A percentile compares a stretch with the other conserved stretches of the same genome.
These are phyloP conservation scores for Craterostigma plantagineum DNA, from an alignment of 257 asterid genomes.

Conservation along the genomic window DNA sequence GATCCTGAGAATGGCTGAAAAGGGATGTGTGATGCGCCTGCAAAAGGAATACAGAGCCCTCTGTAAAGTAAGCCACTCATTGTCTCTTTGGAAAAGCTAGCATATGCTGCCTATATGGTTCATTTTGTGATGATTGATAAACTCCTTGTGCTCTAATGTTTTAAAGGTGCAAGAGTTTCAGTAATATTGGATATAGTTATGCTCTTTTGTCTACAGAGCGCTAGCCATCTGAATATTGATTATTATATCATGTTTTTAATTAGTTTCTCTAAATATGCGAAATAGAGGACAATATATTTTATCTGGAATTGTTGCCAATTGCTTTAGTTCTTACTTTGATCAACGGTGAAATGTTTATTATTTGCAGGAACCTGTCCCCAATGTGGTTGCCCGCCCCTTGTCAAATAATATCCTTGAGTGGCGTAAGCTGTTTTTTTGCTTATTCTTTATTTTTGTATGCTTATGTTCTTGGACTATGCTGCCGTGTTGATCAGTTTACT, in stretches of 20 bases:
- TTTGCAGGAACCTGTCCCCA: constrained; percentile 86
- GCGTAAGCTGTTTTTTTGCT: constrained; percentile 49
- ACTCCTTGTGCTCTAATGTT: constrained; percentile 3
- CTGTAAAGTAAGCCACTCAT: constrained; percentile 49
- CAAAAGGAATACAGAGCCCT: constrained; percentile 95
- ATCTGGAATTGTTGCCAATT: background rate
- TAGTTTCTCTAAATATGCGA: too few relatives aligned
- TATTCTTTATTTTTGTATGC: constrained; percentile 1
- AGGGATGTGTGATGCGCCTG: constrained; percentile 82
- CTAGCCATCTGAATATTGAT: too few relatives aligned
- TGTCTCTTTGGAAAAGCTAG: constrained; percentile 3
- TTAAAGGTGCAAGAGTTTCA: too few relatives aligned
- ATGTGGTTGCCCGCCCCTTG: constrained; percentile 87
- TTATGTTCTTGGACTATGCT: too few relatives aligned
- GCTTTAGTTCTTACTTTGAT: constrained; percentile 6
- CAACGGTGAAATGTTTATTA: constrained; percentile 2
- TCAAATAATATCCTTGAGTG: constrained; percentile 95
- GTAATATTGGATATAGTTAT: too few relatives aligned
- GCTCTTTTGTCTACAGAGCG: too few relatives aligned
- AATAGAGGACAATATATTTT: too few relatives aligned
- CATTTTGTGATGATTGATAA: background rate
- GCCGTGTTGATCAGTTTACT: too few relatives aligned
- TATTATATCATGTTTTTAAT: too few relatives aligned
- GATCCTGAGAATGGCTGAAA: constrained; percentile 44
- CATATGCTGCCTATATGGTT: background rate